These are phyloP conservation scores for Diospyros lotus DNA, from an alignment of 148 eudicot genomes.

Conservation along the genomic window DNA sequence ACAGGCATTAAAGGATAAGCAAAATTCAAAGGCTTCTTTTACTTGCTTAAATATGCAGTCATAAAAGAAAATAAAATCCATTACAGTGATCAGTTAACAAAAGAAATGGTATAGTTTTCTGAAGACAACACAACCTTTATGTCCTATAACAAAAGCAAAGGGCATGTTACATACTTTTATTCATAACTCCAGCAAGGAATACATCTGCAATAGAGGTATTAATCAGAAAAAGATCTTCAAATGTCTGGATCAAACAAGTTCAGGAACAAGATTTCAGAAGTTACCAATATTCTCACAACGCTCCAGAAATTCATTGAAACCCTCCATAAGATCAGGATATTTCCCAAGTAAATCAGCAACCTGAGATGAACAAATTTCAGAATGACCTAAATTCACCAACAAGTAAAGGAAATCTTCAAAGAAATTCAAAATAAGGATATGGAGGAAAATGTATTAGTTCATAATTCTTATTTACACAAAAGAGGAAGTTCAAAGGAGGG, in stretches of 20 bases:
- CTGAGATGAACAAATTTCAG: conserved; percentile 36
- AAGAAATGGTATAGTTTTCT: neutral
- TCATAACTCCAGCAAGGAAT: conserved; percentile 87
- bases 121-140: neutral
- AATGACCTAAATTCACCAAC: neutral
- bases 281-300: conserved; percentile 85
- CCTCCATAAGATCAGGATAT: conserved; percentile 93
- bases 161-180: conserved; percentile 58
- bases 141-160: neutral
- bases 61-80: neutral
- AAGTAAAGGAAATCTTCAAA: neutral
- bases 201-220: conserved; percentile 59
- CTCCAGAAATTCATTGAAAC: conserved; percentile 87
- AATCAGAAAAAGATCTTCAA: conserved; percentile 9
- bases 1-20: neutral
- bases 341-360: conserved; percentile 86
- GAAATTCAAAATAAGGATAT: neutral
- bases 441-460: neutral
- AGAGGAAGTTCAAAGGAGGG: neutral
- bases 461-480: neutral
- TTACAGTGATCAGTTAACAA: neutral
- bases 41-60: neutral
- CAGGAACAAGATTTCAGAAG: conserved; percentile 5
- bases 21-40: neutral
- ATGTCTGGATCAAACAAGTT: conserved; percentile 13